Evolutionary conservation across 768 basidiomycete genomes (phyloP).

Genomic region (Grammothele lineata): DNA sequence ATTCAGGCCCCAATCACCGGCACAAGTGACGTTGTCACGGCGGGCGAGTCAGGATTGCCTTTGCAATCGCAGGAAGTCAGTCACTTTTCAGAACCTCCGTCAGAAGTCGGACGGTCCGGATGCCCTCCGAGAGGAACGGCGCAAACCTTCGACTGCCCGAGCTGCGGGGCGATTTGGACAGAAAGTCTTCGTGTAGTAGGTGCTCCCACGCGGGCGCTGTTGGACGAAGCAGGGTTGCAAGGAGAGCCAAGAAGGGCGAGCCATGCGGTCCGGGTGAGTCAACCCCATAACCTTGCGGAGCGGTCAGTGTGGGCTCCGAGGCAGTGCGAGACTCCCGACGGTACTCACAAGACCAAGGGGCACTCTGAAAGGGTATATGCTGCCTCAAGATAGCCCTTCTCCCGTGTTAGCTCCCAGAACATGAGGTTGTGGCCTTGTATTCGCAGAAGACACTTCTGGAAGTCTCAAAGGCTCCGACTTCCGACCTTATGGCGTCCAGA

Average conservation of each 20-base stretch:
- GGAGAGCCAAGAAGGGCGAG: constrained; percentile 5
- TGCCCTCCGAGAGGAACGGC: too few relatives aligned
- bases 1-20: too few relatives aligned
- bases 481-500: too few relatives aligned
- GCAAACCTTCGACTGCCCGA: too few relatives aligned
- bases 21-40: too few relatives aligned
- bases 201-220: constrained; percentile 9
- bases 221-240: constrained; percentile 3
- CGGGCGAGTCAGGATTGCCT: too few relatives aligned
- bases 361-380: too few relatives aligned
- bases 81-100: too few relatives aligned
- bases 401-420: background rate
- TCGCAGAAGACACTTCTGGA: background rate
- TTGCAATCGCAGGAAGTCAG: too few relatives aligned
- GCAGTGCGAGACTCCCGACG: background rate
- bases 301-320: background rate
- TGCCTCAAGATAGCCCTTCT: constrained; percentile 1
- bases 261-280: background rate
- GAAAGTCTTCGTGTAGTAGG: constrained; percentile 1
- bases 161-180: too few relatives aligned
- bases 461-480: constrained; percentile 1
- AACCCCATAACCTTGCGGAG: constrained; percentile 14
- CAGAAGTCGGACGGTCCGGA: too few relatives aligned
- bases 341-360: too few relatives aligned
- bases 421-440: constrained; percentile 1